These are phyloP conservation scores for Solanum tarijense DNA, from an alignment of 257 asterid species.

Conservation along the genomic window DNA sequence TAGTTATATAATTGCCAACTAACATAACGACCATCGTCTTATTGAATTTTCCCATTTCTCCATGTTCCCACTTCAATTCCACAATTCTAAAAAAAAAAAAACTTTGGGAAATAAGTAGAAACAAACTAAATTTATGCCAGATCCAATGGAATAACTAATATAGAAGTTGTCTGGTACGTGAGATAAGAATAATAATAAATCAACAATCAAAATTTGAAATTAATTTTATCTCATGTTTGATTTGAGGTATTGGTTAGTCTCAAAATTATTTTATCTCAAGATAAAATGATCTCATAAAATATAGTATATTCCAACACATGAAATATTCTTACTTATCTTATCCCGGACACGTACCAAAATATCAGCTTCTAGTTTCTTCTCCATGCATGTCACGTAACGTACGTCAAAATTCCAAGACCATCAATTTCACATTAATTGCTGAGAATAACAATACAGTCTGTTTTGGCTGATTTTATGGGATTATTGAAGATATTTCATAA, in stretches of 20 bases:
- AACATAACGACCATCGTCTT: neutral
- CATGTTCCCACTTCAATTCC: neutral
- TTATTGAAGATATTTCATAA: neutral
- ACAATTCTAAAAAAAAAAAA: neutral
- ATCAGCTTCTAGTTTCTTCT: neutral
- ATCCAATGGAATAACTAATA: neutral
- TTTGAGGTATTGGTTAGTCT: rapidly evolving
- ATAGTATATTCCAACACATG: no score
- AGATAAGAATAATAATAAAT: neutral
- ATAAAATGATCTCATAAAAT: neutral
- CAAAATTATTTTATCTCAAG: neutral
- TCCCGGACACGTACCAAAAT: rapidly evolving
- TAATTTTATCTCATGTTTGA: neutral
- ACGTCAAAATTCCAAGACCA: neutral
- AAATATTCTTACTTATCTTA: neutral
- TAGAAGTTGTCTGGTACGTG: neutral
- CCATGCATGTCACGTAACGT: neutral
- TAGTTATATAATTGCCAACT: neutral
- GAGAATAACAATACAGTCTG: neutral
- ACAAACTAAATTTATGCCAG: neutral
- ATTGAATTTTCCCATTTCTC: neutral
- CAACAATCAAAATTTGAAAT: rapidly evolving
- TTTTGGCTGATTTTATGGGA: neutral
- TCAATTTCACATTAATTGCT: neutral
- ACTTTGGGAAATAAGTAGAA: neutral